phyloP scores from a whole-genome alignment of 2,329 filamentous ascomycete genomes.

The Penicillium sclerotigenum region DNA sequence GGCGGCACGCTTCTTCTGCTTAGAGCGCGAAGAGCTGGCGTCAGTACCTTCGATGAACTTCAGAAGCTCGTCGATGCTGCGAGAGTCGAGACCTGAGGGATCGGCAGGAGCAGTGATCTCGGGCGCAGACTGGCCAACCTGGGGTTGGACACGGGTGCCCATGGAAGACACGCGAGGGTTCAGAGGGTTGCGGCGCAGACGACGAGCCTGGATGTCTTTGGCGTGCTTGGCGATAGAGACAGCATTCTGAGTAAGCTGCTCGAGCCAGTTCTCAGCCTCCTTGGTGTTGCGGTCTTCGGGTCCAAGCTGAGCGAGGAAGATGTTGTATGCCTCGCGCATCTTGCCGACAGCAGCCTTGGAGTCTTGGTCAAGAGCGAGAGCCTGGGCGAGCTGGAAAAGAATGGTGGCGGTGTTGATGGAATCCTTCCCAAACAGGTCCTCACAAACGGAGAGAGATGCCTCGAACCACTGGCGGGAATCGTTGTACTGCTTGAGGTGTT shows the following conservation, averaged over 20 bases:
- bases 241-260: constrained; percentile 92
- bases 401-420: constrained; percentile 93
- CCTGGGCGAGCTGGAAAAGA: constrained; percentile 94
- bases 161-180: constrained; percentile 56
- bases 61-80: constrained; percentile 89
- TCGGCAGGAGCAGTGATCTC: constrained; percentile 46
- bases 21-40: constrained; percentile 37
- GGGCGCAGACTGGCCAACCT: constrained; percentile 58
- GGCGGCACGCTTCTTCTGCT: constrained; percentile 46
- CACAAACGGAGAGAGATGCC: constrained; percentile 82
- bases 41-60: constrained; percentile 83
- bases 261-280: constrained; percentile 93
- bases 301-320: constrained; percentile 84
- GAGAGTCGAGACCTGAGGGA: constrained; percentile 59
- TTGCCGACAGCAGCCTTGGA: constrained; percentile 84
- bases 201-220: constrained; percentile 75
- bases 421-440: constrained; percentile 81
- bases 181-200: constrained; percentile 69
- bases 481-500: constrained; percentile 89
- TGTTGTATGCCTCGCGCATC: constrained; percentile 96
- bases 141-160: constrained; percentile 59
- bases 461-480: constrained; percentile 97
- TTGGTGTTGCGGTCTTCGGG: constrained; percentile 95
- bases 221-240: constrained; percentile 92
- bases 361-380: constrained; percentile 91